Evolutionary conservation across 1,284 basidiomycete genomes (phyloP).

Genomic region (Papiliotrema flavescens): DNA sequence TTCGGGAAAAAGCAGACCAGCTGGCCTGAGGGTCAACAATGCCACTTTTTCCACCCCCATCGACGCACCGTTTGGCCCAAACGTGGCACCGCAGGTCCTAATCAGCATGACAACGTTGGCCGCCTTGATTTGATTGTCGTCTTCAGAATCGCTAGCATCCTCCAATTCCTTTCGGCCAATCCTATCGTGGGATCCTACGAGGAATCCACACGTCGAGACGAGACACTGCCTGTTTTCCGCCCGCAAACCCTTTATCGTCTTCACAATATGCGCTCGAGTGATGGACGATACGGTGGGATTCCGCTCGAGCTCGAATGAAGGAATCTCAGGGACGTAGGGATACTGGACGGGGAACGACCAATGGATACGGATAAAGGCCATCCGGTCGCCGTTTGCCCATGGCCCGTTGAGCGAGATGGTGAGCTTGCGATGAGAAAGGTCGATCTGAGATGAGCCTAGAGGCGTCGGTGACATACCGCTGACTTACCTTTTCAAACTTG

Average conservation of each 20-base stretch:
- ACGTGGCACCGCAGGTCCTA: constrained; percentile 52
- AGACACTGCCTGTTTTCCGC: constrained; percentile 70
- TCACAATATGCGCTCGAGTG: constrained; percentile 69
- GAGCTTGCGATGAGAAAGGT: constrained; percentile 72
- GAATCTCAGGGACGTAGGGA: constrained; percentile 65
- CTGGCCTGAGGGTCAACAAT: constrained; percentile 58
- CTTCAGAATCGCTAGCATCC: constrained; percentile 45
- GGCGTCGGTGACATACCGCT: neutral
- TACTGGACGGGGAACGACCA: constrained; percentile 85
- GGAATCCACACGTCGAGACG: constrained; percentile 72
- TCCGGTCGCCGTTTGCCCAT: constrained; percentile 70
- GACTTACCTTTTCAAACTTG: constrained; percentile 72
- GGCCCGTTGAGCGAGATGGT: constrained; percentile 84
- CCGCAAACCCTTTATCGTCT: constrained; percentile 67
- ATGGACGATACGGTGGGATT: constrained; percentile 73
- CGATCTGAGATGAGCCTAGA: constrained; percentile 55
- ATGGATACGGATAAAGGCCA: constrained; percentile 67
- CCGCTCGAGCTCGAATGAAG: constrained; percentile 75
- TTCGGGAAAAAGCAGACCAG: constrained; percentile 78
- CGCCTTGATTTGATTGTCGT: constrained; percentile 36
- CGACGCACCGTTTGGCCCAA: constrained; percentile 73
- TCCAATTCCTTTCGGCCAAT: constrained; percentile 33
- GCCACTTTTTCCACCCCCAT: neutral
- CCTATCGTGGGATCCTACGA: constrained; percentile 58
- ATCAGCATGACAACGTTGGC: constrained; percentile 39